These are phyloP conservation scores for Parafenestella ontariensis DNA, from an alignment of 2,329 filamentous ascomycete genomes.

Conservation along the genomic window DNA sequence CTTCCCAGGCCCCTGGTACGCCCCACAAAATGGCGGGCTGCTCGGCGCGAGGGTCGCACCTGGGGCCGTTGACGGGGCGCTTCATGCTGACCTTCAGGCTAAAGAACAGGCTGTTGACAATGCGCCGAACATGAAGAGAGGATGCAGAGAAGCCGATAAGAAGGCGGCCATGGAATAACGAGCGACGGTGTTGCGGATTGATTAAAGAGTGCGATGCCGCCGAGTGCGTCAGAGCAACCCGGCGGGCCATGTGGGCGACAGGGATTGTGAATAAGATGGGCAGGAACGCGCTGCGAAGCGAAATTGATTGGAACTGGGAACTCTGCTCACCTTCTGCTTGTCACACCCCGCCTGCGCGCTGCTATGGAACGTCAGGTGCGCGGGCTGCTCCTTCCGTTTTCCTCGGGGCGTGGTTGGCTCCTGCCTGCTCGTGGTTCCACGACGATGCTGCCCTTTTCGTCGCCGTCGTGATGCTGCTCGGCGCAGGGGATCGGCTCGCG, in stretches of 20 bases:
- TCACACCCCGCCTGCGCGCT: conserved; percentile 24
- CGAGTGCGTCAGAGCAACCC: conserved; percentile 31
- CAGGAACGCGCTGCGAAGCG: conserved; percentile 34
- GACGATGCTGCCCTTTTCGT: conserved; percentile 1
- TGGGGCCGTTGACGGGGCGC: conserved; percentile 24
- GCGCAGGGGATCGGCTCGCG: conserved; percentile 10
- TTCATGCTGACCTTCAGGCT: conserved; percentile 35
- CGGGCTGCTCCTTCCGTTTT: conserved; percentile 2
- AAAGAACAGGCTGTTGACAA: conserved; percentile 17
- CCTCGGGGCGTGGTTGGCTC: background rate
- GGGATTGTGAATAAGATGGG: conserved; percentile 29
- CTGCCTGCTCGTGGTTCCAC: conserved; percentile 11
- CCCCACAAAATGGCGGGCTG: conserved; percentile 30
- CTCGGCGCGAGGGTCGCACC: conserved; percentile 26
- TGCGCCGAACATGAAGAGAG: conserved; percentile 6
- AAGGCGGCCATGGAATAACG: conserved; percentile 9
- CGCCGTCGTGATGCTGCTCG: background rate
- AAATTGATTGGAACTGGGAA: conserved; percentile 45
- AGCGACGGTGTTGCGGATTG: conserved; percentile 38
- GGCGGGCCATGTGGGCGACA: conserved; percentile 43
- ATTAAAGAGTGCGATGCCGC: conserved; percentile 34
- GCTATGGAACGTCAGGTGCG: conserved; percentile 12
- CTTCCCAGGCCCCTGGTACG: conserved; percentile 14
- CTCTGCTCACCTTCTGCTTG: conserved; percentile 39
- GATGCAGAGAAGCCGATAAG: conserved; percentile 5